Conservation (phyloP, 2,329 filamentous ascomycete species). For the Penicillium sumatraense region DNA sequence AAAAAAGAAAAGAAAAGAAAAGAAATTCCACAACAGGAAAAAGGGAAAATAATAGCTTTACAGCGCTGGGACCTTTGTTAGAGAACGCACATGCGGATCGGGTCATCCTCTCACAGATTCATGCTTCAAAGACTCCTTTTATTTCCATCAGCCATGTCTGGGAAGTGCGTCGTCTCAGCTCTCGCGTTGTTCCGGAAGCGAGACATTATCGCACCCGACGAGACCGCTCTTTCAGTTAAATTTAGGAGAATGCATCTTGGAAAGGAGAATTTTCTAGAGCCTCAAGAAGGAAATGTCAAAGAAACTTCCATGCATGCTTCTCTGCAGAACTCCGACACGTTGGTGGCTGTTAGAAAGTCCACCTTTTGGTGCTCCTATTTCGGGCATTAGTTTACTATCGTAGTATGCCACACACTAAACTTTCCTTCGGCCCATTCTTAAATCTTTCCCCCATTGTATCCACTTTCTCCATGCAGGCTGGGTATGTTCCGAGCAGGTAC, state of each 20-base stretch:
- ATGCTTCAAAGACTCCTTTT: conserved; percentile 4
- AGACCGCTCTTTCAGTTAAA: conserved; percentile 20
- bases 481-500: conserved; percentile 8
- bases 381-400: conserved; percentile 1
- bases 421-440: conserved; percentile 15
- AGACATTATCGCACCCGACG: conserved; percentile 4
- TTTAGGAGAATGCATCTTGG: background rate
- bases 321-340: conserved; percentile 34
- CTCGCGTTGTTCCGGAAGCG: background rate
- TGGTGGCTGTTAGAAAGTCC: conserved; percentile 15
- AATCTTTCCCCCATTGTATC: conserved; percentile 17
- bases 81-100: background rate
- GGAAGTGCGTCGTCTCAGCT: background rate
- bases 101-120: conserved; percentile 2
- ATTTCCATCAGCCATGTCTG: background rate
- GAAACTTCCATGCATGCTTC: conserved; percentile 42
- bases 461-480: conserved; percentile 11
- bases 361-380: conserved; percentile 6
- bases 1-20: conserved; percentile 18
- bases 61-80: background rate
- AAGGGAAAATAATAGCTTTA: background rate
- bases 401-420: conserved; percentile 17
- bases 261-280: conserved; percentile 7
- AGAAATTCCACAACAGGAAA: background rate
- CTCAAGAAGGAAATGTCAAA: conserved; percentile 15